Conservation (phyloP, 1,284 basidiomycete species). For the Hemileia vastatrix region DNA sequence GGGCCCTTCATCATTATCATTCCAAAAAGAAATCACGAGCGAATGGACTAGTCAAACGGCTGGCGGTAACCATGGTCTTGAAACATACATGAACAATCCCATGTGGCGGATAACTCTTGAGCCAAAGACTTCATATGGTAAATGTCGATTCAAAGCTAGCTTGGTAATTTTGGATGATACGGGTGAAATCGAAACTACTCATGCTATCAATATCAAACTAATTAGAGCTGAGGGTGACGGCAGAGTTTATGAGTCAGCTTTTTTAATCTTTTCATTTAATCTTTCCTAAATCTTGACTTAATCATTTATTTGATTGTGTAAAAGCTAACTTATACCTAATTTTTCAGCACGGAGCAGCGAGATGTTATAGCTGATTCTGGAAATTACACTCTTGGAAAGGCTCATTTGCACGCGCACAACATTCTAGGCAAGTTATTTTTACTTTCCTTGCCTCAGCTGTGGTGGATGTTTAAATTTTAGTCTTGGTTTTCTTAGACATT, state of each 20-base stretch:
- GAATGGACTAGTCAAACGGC: constrained; percentile 13
- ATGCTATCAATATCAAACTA: constrained; percentile 16
- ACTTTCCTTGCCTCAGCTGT: neutral
- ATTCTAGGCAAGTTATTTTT: neutral
- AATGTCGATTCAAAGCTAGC: constrained; percentile 6
- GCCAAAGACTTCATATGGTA: no score
- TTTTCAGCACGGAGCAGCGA: constrained; percentile 10
- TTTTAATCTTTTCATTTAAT: neutral
- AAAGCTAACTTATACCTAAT: no score
- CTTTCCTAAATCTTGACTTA: neutral
- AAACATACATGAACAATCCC: constrained; percentile 7
- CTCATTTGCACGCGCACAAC: constrained; percentile 1
- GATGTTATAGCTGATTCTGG: constrained; percentile 15
- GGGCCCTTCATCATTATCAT: constrained; percentile 1
- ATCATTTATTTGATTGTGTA: neutral
- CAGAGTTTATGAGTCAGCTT: constrained; percentile 17
- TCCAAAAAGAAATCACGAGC: constrained; percentile 3
- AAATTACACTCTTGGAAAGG: constrained; percentile 14
- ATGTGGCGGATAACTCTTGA: constrained; percentile 19
- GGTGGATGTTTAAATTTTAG: neutral
- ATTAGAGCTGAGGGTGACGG: constrained; percentile 18
- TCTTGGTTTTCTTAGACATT: no score
- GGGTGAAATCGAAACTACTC: constrained; percentile 4
- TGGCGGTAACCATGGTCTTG: constrained; percentile 12
- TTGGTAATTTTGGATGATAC: constrained; percentile 1